phyloP scores from a whole-genome alignment of 1,284 basidiomycete species.

The Melampsora americana region DNA sequence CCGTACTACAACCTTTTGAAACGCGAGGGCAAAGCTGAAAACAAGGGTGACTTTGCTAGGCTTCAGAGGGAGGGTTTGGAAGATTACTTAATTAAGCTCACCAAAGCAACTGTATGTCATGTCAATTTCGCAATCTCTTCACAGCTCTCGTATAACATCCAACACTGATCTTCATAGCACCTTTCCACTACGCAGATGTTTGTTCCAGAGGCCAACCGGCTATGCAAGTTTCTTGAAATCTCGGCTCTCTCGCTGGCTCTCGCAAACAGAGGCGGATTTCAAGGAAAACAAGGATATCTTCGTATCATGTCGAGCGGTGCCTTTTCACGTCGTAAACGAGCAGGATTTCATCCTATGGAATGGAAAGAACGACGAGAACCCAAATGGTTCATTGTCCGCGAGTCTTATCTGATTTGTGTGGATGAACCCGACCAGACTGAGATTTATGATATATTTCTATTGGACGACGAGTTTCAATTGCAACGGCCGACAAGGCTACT shows the following conservation, averaged over 20 bases:
- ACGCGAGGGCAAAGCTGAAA: constrained; percentile 47
- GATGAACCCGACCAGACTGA: constrained; percentile 78
- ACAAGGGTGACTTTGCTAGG: constrained; percentile 68
- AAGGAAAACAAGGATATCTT: constrained; percentile 84
- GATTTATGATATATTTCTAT: constrained; percentile 88
- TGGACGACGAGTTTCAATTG: constrained; percentile 85
- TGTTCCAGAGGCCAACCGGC: constrained; percentile 83
- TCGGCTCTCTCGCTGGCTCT: constrained; percentile 81
- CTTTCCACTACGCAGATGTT: constrained; percentile 74
- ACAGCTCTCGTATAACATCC: too few relatives aligned
- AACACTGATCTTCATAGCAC: neutral
- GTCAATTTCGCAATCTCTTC: neutral
- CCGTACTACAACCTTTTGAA: constrained; percentile 77
- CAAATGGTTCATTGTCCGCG: constrained; percentile 90
- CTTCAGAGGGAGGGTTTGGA: constrained; percentile 77
- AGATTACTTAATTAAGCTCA: constrained; percentile 81
- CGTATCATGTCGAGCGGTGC: constrained; percentile 57
- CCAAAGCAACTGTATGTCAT: constrained; percentile 71
- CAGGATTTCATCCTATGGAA: constrained; percentile 57
- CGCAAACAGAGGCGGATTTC: constrained; percentile 73
- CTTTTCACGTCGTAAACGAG: constrained; percentile 52
- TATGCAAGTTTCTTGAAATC: constrained; percentile 92
- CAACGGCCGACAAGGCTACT: constrained; percentile 59
- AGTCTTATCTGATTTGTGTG: constrained; percentile 84
- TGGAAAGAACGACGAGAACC: constrained; percentile 70